These are phyloP conservation scores for Agrostemma githago DNA, from an alignment of 148 eudicot genomes.

Conservation along the genomic window DNA sequence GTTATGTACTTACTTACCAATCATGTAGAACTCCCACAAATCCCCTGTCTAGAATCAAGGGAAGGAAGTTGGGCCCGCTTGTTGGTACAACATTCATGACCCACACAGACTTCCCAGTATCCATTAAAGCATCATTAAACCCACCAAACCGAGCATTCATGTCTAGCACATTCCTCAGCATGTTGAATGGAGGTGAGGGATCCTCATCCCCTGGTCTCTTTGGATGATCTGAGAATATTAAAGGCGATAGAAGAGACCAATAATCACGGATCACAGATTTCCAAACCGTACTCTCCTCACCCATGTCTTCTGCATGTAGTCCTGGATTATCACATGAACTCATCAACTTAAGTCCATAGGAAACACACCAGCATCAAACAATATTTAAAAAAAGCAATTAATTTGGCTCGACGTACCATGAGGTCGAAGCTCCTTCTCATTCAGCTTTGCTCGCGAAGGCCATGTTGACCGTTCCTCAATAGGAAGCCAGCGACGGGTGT, in stretches of 20 bases:
- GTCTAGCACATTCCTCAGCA: slow-evolving; percentile 88
- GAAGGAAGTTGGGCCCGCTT: slow-evolving; percentile 61
- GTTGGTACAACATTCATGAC: slow-evolving; percentile 94
- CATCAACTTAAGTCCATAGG: background rate
- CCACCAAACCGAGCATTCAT: slow-evolving; percentile 94
- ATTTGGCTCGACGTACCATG: slow-evolving; percentile 44
- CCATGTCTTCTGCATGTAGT: slow-evolving; percentile 51
- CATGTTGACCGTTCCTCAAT: slow-evolving; percentile 69
- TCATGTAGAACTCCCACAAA: slow-evolving; percentile 81
- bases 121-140: slow-evolving; percentile 69
- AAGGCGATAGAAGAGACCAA: slow-evolving; percentile 91
- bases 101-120: slow-evolving; percentile 80
- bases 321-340: slow-evolving; percentile 34
- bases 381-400: too few relatives aligned
- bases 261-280: slow-evolving; percentile 58
- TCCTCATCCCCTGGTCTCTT: slow-evolving; percentile 96
- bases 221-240: slow-evolving; percentile 92
- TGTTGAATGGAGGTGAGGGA: slow-evolving; percentile 94
- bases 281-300: slow-evolving; percentile 64
- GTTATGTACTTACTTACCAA: slow-evolving; percentile 48
- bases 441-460: slow-evolving; percentile 76
- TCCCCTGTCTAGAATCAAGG: slow-evolving; percentile 78
- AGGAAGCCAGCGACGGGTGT: slow-evolving; percentile 77
- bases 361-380: background rate
- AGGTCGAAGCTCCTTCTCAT: slow-evolving; percentile 56